Evolutionary conservation across 2,329 filamentous ascomycete genomes (phyloP).

Genomic region (Monosporascus sp.): DNA sequence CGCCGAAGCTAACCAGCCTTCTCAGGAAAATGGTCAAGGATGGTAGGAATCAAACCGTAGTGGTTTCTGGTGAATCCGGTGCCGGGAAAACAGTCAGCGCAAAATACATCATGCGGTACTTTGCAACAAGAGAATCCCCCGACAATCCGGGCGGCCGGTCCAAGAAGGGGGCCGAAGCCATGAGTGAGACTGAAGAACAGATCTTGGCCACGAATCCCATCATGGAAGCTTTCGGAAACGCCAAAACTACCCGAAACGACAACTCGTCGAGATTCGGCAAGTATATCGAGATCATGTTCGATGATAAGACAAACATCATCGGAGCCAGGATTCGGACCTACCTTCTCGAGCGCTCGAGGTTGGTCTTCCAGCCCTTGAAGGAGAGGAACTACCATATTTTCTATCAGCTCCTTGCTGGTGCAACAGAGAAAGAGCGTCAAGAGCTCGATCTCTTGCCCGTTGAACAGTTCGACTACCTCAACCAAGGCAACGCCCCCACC

Average conservation of each 20-base stretch:
- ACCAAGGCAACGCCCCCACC: conserved; percentile 83
- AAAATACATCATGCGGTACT: conserved; percentile 99
- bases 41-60: conserved; percentile 93
- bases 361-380: conserved; percentile 96
- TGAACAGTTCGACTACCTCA: conserved; percentile 92
- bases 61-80: conserved; percentile 98
- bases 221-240: conserved; percentile 99
- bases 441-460: conserved; percentile 74
- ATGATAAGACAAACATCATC: conserved; percentile 90
- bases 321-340: conserved; percentile 97
- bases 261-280: conserved; percentile 99
- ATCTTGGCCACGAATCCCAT: conserved; percentile 98
- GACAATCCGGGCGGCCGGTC: conserved; percentile 74
- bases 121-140: conserved; percentile 91
- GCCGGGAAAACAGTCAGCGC: conserved; percentile 98
- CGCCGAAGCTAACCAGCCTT: conserved; percentile 29
- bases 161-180: conserved; percentile 70
- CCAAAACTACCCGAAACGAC: conserved; percentile 98
- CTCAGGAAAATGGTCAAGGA: conserved; percentile 92
- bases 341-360: conserved; percentile 84
- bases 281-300: conserved; percentile 99
- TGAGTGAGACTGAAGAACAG: conserved; percentile 98
- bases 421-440: conserved; percentile 75
- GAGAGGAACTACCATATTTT: conserved; percentile 99
- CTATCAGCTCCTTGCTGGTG: conserved; percentile 91